phyloP scores from a whole-genome alignment of 345 rosid genomes.

The Crucihimalaya himalaica region DNA sequence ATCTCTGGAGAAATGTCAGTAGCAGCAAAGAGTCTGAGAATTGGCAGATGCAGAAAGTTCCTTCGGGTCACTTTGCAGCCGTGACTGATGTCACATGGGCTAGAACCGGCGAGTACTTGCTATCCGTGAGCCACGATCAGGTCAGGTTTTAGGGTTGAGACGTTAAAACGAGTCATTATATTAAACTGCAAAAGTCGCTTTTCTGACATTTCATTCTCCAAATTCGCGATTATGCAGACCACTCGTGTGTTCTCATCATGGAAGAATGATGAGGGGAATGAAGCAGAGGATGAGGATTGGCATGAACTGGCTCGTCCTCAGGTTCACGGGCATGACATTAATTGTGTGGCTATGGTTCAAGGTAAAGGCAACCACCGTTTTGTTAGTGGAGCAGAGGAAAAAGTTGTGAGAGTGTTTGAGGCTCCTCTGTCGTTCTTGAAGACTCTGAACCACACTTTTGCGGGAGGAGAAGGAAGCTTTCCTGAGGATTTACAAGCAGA shows the following conservation, averaged over 20 bases:
- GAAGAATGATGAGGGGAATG: slow-evolving; percentile 50
- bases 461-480: slow-evolving; percentile 49
- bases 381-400: slow-evolving; percentile 98
- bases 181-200: background rate
- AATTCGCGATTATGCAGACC: slow-evolving; percentile 50
- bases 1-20: slow-evolving; percentile 83
- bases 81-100: slow-evolving; percentile 89
- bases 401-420: slow-evolving; percentile 93
- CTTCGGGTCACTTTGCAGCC: slow-evolving; percentile 85
- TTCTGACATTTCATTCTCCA: slow-evolving; percentile 3
- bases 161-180: background rate
- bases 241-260: slow-evolving; percentile 82
- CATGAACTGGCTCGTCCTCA: slow-evolving; percentile 96
- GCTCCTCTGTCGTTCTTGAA: slow-evolving; percentile 84
- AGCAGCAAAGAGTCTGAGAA: slow-evolving; percentile 49
- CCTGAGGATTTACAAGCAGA: slow-evolving; percentile 59
- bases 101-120: slow-evolving; percentile 66
- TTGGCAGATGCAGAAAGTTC: slow-evolving; percentile 90
- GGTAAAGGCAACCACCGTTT: slow-evolving; percentile 89
- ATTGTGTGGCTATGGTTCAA: slow-evolving; percentile 71
- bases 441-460: slow-evolving; percentile 67
- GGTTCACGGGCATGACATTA: slow-evolving; percentile 96
- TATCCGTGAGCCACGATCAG: slow-evolving; percentile 96
- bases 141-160: slow-evolving; percentile 40
- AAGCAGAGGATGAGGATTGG: slow-evolving; percentile 52